Conservation (phyloP, 1,139 yeast species). For the Diutina siamensis region DNA sequence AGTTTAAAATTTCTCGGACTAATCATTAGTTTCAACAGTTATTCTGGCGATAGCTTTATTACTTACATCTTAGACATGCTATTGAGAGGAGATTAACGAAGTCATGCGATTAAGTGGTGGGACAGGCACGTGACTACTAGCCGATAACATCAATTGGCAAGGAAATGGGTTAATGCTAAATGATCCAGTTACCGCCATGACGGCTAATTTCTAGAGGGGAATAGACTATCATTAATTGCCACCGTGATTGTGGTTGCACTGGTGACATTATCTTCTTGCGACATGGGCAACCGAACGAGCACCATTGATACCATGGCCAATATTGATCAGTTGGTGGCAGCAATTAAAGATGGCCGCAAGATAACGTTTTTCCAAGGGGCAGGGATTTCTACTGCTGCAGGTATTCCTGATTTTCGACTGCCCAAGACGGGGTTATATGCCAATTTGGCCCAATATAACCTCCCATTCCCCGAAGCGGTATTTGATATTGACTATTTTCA, state of each 20-base stretch:
- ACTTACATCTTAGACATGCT: conserved; percentile 6
- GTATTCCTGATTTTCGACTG: conserved; percentile 90
- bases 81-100: too few relatives aligned
- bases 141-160: neutral
- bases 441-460: conserved; percentile 57
- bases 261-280: neutral
- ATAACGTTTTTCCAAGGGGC: conserved; percentile 66
- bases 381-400: conserved; percentile 85
- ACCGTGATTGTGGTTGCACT: too few relatives aligned
- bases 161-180: too few relatives aligned
- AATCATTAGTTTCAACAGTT: conserved; percentile 10
- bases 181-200: too few relatives aligned
- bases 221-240: too few relatives aligned
- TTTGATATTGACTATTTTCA: conserved; percentile 78
- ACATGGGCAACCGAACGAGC: neutral
- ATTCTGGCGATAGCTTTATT: too few relatives aligned
- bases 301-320: neutral
- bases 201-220: too few relatives aligned
- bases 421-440: conserved; percentile 87
- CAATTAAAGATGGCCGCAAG: conserved; percentile 12
- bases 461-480: conserved; percentile 93
- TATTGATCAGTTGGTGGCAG: conserved; percentile 7
- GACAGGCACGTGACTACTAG: neutral
- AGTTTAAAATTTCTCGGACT: conserved; percentile 92
- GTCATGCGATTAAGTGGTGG: neutral